Evolutionary conservation across 352 stramenopile species (phyloP).

Genomic region (Stephanocyclus meneghinianus): DNA sequence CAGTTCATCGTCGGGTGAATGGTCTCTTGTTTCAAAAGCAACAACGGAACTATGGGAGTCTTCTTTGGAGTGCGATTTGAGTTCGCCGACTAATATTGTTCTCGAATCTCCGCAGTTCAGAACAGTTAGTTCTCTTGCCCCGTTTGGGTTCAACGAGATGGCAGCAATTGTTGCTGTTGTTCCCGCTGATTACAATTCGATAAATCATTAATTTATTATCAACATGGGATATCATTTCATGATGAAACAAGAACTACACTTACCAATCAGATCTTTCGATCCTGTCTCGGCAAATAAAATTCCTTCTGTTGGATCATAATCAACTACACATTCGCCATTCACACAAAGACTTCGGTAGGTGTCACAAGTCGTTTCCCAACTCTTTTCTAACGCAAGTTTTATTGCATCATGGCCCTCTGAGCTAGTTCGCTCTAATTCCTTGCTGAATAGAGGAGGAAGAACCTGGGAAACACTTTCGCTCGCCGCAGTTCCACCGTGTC

Average conservation of each 20-base stretch:
- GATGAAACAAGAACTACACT: constrained; percentile 3
- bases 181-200: constrained; percentile 51
- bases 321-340: constrained; percentile 55
- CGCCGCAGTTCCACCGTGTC: constrained; percentile 67
- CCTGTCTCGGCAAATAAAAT: constrained; percentile 43
- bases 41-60: constrained; percentile 29
- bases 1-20: constrained; percentile 59
- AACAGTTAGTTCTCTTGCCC: constrained; percentile 50
- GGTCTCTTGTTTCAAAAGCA: constrained; percentile 45
- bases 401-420: constrained; percentile 20
- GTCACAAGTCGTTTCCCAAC: constrained; percentile 51
- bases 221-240: not conserved
- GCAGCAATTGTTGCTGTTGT: constrained; percentile 66
- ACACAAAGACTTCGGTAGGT: constrained; percentile 64
- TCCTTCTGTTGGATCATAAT: constrained; percentile 62
- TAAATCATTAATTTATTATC: not conserved
- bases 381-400: constrained; percentile 25
- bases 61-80: not conserved
- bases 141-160: constrained; percentile 56
- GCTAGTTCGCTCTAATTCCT: constrained; percentile 47
- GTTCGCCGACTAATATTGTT: constrained; percentile 54
- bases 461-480: constrained; percentile 54
- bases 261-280: constrained; percentile 40
- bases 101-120: constrained; percentile 78
- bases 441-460: constrained; percentile 54